Evolutionary conservation across 129 eudicot species (phyloP).

Genomic region (Pittosporum tobira): DNA sequence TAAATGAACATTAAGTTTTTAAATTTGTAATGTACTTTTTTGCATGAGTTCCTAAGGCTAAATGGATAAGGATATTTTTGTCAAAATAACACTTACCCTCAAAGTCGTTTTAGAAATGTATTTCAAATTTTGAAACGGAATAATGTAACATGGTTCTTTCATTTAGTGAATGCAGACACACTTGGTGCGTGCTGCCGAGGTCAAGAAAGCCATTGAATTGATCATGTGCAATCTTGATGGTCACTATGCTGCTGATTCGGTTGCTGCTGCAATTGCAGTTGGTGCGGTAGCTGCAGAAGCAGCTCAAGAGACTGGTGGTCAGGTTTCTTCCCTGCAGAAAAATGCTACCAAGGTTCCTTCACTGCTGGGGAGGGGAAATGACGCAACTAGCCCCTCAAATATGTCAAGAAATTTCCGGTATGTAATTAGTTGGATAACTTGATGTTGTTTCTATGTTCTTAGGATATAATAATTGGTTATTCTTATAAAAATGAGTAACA

Average conservation of each 20-base stretch:
- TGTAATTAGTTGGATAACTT: not conserved
- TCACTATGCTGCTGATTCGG: slow-evolving; percentile 93
- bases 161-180: slow-evolving; percentile 98
- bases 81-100: no score
- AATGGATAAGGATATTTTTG: no score
- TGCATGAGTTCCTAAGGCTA: no score
- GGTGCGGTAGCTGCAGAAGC: slow-evolving; percentile 77
- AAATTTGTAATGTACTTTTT: no score
- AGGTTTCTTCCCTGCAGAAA: slow-evolving; percentile 32
- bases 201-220: slow-evolving; percentile 92
- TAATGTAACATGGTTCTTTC: slow-evolving; percentile 51
- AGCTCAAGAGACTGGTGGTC: slow-evolving; percentile 40
- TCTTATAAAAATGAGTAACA: no score
- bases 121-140: not conserved
- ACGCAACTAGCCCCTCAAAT: slow-evolving; percentile 49
- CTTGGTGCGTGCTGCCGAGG: slow-evolving; percentile 84
- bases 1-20: no score
- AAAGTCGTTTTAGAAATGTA: no score
- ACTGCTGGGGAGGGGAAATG: slow-evolving; percentile 44
- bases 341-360: slow-evolving; percentile 35
- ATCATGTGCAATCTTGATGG: slow-evolving; percentile 84
- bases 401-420: slow-evolving; percentile 83
- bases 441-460: not conserved
- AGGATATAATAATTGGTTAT: no score
- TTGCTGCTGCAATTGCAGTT: slow-evolving; percentile 94